Percentiles rank a stretch among this genome's conserved stretches.
These are phyloP conservation scores for Epichloe coenophiala DNA, from an alignment of 2,329 filamentous ascomycete species.

Conservation along the genomic window DNA sequence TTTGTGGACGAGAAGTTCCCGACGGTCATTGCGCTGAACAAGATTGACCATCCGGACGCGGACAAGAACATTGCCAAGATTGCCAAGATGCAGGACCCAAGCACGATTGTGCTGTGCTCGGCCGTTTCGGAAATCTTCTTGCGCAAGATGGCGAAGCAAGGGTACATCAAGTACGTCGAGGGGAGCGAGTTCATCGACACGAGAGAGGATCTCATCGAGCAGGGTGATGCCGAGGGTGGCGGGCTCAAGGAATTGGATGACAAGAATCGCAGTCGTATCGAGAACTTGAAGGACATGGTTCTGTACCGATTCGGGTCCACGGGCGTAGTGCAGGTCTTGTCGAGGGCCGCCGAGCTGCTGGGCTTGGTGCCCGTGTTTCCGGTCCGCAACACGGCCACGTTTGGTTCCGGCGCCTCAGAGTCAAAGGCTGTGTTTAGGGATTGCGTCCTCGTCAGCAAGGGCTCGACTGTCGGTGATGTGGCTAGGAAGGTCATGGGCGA, in stretches of 20 bases:
- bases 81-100: constrained; percentile 73
- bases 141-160: constrained; percentile 84
- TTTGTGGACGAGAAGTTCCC: constrained; percentile 98
- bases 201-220: constrained; percentile 77
- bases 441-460: constrained; percentile 85
- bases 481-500: constrained; percentile 94
- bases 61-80: constrained; percentile 97
- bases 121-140: constrained; percentile 92
- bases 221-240: constrained; percentile 74
- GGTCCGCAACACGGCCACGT: constrained; percentile 74
- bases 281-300: constrained; percentile 96
- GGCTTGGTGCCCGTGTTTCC: constrained; percentile 90
- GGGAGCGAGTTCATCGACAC: constrained; percentile 91
- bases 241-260: constrained; percentile 89
- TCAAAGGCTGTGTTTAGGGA: constrained; percentile 70
- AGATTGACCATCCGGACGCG: constrained; percentile 93
- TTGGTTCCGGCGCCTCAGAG: constrained; percentile 55
- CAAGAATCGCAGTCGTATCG: constrained; percentile 76
- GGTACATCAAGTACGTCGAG: constrained; percentile 77
- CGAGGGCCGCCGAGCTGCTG: constrained; percentile 73
- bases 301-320: constrained; percentile 92
- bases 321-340: constrained; percentile 84
- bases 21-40: constrained; percentile 92
- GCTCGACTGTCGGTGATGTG: constrained; percentile 78
- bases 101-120: constrained; percentile 77